Evolutionary conservation across 176 grass and related monocot species (phyloP), one percentile per base, ranked within the genome.

Genomic region (Elymus sibiricus): DNA sequence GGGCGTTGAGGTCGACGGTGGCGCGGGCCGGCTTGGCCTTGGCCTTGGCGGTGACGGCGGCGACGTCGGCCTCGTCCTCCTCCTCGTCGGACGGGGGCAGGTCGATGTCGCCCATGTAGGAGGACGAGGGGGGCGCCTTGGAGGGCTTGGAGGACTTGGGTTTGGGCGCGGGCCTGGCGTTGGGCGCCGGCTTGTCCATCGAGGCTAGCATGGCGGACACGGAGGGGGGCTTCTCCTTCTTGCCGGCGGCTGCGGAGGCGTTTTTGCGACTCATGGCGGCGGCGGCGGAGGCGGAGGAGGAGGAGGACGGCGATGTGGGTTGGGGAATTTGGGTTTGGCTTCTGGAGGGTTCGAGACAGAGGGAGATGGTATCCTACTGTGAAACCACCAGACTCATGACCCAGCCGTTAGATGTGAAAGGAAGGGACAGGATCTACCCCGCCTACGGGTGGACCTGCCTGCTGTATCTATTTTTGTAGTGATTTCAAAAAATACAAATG

Each of bases 201-300:
- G 93, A 90, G 10, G 96, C 96, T 1, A 98, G 96, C 91, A 98
- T 94, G 70, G 93, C 91, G 83, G 96, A 98, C 47, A 98, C 96
- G 1, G 89, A 94, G 11, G 88, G 86, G 16, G 92, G 90, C 42
- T 92, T 89, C 0, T 91, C 91, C 76, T 91, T 93, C 62, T 94
- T 97, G 39, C 82, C 79, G 39, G 65, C 69, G 17, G 34, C 85
- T 38, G 88, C 46, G 6, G 93, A 77, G 40, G 76, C 83, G 55
- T 92, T 88, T 19, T 98, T 98, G 22, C 96, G 83, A 9, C 89
- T 94, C 96, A 95, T 98, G 90, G 87, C 56, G 68, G 67, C 60
- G 38, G 70, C 62, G 17, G 32, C 68, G 46, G 88, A 56, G 6
- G 93, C 73, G 39, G 76, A 80, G 53, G 25, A 43, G 72, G 73